Evolutionary conservation across 306 rosid species (phyloP), one percentile per base, ranked within the genome.

Genomic region (Glycyrrhiza uralensis): DNA sequence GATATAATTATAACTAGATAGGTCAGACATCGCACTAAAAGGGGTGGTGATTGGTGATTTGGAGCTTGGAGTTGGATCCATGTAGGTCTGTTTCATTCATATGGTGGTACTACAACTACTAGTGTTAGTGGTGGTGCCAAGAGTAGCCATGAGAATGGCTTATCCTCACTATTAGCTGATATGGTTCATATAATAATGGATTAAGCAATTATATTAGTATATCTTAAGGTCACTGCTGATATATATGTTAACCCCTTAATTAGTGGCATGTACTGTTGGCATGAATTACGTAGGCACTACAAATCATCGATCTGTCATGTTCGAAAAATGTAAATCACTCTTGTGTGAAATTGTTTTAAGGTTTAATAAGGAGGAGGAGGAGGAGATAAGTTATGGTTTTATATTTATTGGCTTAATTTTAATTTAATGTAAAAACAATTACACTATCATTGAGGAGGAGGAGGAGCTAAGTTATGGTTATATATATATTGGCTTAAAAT

Each of bases 71-170:
- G 81, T 71, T 78, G 82, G 74, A 71, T 71, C 74, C 82, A 71
- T 71, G 54, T 71, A 71, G 52, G 30, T 47, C 4, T 55, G 41
- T 26, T 45, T 54, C 38, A 45, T 54, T 50, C 54, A 38, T 50
- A 51, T 69, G 71, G 67, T n/a, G n/a, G 46, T 45, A 28, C 18
- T 35, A 12, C 19, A 18, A 54, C 28, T 51, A 24, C 42, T 75
- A 33, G 52, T 63, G 68, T 44, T 81, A 81, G 79, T 77, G 85
- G 85, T 22, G 65, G 51, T 73, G 49, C 54, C 76, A 61, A 49
- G 7, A 71, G 12, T 20, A 41, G 55, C 58, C 82, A 58, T 66
- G 47, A 45, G 15, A 57, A 44, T 78, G 67, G 79, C 70, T 65
- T 55, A 79, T 79, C 78, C 61, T 30, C 4, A 35, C 30, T 49